A percentile compares a stretch with the other conserved stretches of the same genome.
Evolutionary conservation across 441 rosid species (phyloP).

Genomic region (Erysimum pusillum): DNA sequence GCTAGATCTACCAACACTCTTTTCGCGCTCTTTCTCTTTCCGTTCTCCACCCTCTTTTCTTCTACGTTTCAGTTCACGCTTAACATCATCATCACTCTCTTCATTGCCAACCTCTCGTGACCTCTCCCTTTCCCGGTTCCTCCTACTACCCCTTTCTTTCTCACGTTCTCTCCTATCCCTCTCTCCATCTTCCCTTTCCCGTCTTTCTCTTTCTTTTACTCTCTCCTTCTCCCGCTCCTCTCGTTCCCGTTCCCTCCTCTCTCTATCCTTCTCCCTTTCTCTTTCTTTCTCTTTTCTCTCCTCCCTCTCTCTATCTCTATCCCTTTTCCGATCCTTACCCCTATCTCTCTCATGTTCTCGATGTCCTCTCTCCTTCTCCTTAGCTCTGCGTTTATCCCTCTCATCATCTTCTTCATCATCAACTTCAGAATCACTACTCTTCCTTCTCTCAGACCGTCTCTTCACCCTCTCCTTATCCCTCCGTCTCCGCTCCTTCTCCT

Average conservation of each 20-base stretch:
- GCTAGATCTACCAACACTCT: conserved; percentile 57
- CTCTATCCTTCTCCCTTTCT: conserved; percentile 46
- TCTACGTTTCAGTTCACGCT: conserved; percentile 45
- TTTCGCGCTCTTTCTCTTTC: conserved; percentile 54
- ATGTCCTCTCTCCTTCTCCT: conserved; percentile 50
- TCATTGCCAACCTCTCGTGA: conserved; percentile 51
- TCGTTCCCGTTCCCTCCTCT: conserved; percentile 48
- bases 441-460: conserved; percentile 55
- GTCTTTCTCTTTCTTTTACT: conserved; percentile 50
- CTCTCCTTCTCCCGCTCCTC: conserved; percentile 51
- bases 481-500: conserved; percentile 48
- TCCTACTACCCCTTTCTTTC: conserved; percentile 60
- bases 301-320: conserved; percentile 44
- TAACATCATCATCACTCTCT: conserved; percentile 45
- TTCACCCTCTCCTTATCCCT: conserved; percentile 58
- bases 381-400: conserved; percentile 50
- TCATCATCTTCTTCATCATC: conserved; percentile 43
- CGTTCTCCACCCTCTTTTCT: conserved; percentile 48
- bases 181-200: conserved; percentile 52
- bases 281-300: conserved; percentile 51
- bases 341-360: conserved; percentile 51
- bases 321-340: conserved; percentile 44
- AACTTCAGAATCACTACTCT: conserved; percentile 46
- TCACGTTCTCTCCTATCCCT: conserved; percentile 58
- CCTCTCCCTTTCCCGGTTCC: conserved; percentile 60